These are phyloP conservation scores for Lumnitzera littorea DNA, from an alignment of 345 rosid species.

Conservation along the genomic window DNA sequence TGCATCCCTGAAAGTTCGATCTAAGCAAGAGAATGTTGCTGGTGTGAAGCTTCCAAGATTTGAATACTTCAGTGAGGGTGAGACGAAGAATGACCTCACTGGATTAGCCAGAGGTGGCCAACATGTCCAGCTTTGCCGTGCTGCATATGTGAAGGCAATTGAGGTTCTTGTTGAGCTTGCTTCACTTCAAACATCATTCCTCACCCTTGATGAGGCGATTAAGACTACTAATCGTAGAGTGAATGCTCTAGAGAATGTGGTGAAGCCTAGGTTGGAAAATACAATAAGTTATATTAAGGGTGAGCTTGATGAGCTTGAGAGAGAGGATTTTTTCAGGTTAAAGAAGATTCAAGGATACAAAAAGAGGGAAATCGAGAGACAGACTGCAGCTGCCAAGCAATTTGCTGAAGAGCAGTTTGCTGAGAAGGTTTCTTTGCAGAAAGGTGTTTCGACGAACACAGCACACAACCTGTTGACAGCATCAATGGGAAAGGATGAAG, in stretches of 20 bases:
- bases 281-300: slow-evolving; percentile 17
- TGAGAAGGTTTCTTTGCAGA: slow-evolving; percentile 16
- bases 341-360: slow-evolving; percentile 23
- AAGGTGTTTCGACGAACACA: slow-evolving; percentile 8
- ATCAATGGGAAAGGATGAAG: slow-evolving; percentile 14
- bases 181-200: slow-evolving; percentile 18
- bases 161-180: slow-evolving; percentile 19
- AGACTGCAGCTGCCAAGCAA: slow-evolving; percentile 7
- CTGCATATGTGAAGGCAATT: slow-evolving; percentile 16
- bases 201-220: slow-evolving; percentile 19
- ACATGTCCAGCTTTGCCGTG: slow-evolving; percentile 14
- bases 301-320: slow-evolving; percentile 18
- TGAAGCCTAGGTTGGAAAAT: slow-evolving; percentile 20
- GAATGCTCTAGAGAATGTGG: slow-evolving; percentile 19
- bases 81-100: slow-evolving; percentile 16
- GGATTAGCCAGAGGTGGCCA: slow-evolving; percentile 21
- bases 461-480: slow-evolving; percentile 13
- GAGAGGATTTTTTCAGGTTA: slow-evolving; percentile 19
- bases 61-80: slow-evolving; percentile 15
- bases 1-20: slow-evolving; percentile 15
- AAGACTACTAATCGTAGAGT: slow-evolving; percentile 21
- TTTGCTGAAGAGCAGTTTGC: slow-evolving; percentile 14
- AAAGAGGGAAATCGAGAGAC: slow-evolving; percentile 18
- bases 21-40: slow-evolving; percentile 16
- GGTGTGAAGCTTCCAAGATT: slow-evolving; percentile 20